Evolutionary conservation across 805 yeast genomes (phyloP), one percentile per base, ranked within the genome.

Genomic region (Yamadazyma laniorum): DNA sequence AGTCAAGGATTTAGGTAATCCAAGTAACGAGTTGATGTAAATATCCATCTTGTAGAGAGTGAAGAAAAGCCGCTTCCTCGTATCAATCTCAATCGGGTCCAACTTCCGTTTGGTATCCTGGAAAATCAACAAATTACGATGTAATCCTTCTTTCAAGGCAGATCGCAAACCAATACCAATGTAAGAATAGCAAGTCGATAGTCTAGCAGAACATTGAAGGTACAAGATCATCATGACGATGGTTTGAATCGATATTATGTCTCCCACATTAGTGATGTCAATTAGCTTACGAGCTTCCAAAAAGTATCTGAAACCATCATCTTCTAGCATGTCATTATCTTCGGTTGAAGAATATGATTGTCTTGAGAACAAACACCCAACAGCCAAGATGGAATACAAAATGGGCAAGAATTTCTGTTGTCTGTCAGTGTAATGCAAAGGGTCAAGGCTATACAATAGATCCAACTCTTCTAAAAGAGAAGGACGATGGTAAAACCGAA

Each of bases 21-120:
- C 96, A 47, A 90, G 58, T 65, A 89, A 80, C 6, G 95, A 84
- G 56, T 85, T 86, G 51, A 88, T 85, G 56, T 90, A 89, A 30
- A 87, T 79, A 54, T 90, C 96, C 83, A 88, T 84, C 57, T 89
- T 89, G 58, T 85, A 84, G 45, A 89, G 82, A 1, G 96, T 83
- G 85, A 91, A 89, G 57, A 89, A 89, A 29, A 90, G 63, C 42
- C 96, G 70, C 59, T 88, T 89, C 43, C 95, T 70, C 1, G 86
- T 83, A 53, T 90, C 96, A 26, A 80, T 67, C 54, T 86, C 95
- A 23, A 89, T 80, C 1, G 90, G 90, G 48, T 83, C 83, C 33
- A 74, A 67, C 48, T 80, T 79, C 17, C 70, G 40, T 48, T 77
- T 70, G 29, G 79, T 67, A 38, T 55, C 58, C 37, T 67, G 72